Percentiles rank a stretch among this genome's conserved stretches.
These are phyloP conservation scores for Barbarea vulgaris DNA, from an alignment of 345 rosid genomes.

Conservation along the genomic window DNA sequence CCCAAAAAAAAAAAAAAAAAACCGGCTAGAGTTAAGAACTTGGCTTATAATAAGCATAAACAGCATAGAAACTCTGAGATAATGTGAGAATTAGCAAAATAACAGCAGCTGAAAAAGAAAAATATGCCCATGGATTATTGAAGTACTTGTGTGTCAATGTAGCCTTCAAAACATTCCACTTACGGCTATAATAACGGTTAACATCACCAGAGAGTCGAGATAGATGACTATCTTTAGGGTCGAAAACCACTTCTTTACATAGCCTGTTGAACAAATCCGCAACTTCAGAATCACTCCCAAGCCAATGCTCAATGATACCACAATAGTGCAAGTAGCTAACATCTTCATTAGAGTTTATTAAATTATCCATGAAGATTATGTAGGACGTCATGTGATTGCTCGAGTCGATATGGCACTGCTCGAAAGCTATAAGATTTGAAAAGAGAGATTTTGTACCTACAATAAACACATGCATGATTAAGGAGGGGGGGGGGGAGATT, in stretches of 20 bases:
- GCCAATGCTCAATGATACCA: constrained; percentile 78
- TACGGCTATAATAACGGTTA: constrained; percentile 55
- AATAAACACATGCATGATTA: constrained; percentile 38
- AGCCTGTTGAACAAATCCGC: constrained; percentile 77
- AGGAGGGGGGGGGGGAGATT: constrained; percentile 40
- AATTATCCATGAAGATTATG: constrained; percentile 56
- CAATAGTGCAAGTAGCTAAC: constrained; percentile 66
- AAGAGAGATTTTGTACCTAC: constrained; percentile 72
- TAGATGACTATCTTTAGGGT: constrained; percentile 61
- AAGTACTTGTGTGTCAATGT: constrained; percentile 67
- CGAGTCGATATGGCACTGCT: neutral
- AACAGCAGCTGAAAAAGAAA: constrained; percentile 64
- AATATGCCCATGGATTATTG: constrained; percentile 70
- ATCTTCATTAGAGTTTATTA: constrained; percentile 70
- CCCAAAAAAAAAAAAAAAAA: neutral
- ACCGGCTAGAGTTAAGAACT: constrained; percentile 33
- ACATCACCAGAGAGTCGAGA: constrained; percentile 58
- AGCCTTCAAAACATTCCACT: constrained; percentile 75
- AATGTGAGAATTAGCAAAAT: constrained; percentile 63
- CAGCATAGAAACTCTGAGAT: constrained; percentile 63
- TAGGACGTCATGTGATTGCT: constrained; percentile 17
- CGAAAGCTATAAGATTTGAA: constrained; percentile 43
- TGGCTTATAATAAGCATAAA: constrained; percentile 67
- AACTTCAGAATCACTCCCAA: constrained; percentile 76
- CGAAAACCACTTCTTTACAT: constrained; percentile 75